These are phyloP conservation scores for Penicillium nucicola DNA, from an alignment of 495 filamentous ascomycete genomes.

Conservation along the genomic window DNA sequence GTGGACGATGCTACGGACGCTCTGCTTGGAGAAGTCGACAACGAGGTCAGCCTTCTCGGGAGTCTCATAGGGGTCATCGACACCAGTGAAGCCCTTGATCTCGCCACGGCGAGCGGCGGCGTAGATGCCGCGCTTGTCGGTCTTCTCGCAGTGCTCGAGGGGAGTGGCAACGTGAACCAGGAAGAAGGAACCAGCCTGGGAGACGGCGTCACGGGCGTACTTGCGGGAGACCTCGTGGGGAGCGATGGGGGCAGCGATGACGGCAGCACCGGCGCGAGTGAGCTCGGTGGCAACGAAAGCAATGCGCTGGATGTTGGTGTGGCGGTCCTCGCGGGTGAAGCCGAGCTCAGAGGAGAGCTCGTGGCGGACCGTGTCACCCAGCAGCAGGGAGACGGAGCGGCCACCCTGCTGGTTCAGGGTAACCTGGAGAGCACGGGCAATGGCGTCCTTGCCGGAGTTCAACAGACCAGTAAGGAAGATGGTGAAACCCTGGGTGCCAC, in stretches of 20 bases:
- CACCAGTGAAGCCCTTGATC: constrained; percentile 98
- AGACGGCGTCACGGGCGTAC: constrained; percentile 76
- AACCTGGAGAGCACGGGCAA: constrained; percentile 92
- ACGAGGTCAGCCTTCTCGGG: constrained; percentile 78
- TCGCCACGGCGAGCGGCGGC: constrained; percentile 78
- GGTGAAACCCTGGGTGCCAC: constrained; percentile 90
- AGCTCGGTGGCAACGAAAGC: constrained; percentile 94
- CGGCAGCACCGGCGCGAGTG: constrained; percentile 86
- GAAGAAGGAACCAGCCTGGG: constrained; percentile 86
- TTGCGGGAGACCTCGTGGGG: constrained; percentile 77
- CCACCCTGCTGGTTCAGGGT: constrained; percentile 98
- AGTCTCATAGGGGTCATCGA: constrained; percentile 94
- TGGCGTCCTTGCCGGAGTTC: constrained; percentile 94
- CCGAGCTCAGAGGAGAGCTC: constrained; percentile 94
- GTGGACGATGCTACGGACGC: constrained; percentile 89
- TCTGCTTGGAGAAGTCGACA: constrained; percentile 81
- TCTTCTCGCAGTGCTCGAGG: constrained; percentile 89
- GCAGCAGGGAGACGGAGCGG: constrained; percentile 85
- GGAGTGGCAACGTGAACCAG: constrained; percentile 93
- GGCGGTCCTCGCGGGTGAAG: constrained; percentile 89
- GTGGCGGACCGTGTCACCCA: constrained; percentile 91
- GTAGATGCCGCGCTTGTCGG: constrained; percentile 92
- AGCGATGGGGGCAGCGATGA: constrained; percentile 97
- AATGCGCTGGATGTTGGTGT: constrained; percentile 94
- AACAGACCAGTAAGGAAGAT: constrained; percentile 96